Evolutionary conservation across 2,329 filamentous ascomycete genomes (phyloP), one percentile per base, ranked within the genome.

Genomic region (Colletotrichum shisoi): DNA sequence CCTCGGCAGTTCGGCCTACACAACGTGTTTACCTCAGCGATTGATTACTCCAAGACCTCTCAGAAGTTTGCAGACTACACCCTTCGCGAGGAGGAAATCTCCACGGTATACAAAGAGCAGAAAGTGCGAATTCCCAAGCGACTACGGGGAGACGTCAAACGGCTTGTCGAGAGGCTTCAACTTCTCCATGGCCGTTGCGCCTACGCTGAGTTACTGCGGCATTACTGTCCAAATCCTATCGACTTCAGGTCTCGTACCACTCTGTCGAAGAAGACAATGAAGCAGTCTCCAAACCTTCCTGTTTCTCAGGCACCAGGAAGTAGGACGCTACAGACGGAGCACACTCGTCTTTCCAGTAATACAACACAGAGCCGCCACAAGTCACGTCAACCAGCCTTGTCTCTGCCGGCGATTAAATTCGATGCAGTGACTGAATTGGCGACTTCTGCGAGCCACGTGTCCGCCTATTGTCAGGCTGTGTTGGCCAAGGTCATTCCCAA

Each of bases 1-100:
- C 95, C 95, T 39, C 85, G 90, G 12, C 94, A 98, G 73, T 98
- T 97, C 74, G 87, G 87, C 15, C 81, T 99, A 3, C 93, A 96
- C 74, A 99, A 98, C 77, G 93, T 91, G n/a, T 97, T 98, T 75
- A 93, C 89, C 0, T 91, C 89, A 5, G 79, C 81, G 3, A 83
- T 90, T 17, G 85, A 95, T 74, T 75, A 74, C 24, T 84, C 79
- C 56, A 86, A 91, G 72, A 94, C 90, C 0, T 81, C 87, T 0
- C 90, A 94, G 72, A 85, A 85, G 31, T 89, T 94, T 73, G 91
- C 92, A 73, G 93, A 97, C 76, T 96, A 97, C 74, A 94, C 91
- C 0, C 76, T 93, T 12, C 89, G 94, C 19, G 94, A 98, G 73
- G 85, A 91, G 12, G 94, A 98, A 74, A 94, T 97, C 19, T 70